Evolutionary conservation across 768 basidiomycete species (phyloP), one percentile per base, ranked within the genome.

Genomic region (Lactifluus piperatus): DNA sequence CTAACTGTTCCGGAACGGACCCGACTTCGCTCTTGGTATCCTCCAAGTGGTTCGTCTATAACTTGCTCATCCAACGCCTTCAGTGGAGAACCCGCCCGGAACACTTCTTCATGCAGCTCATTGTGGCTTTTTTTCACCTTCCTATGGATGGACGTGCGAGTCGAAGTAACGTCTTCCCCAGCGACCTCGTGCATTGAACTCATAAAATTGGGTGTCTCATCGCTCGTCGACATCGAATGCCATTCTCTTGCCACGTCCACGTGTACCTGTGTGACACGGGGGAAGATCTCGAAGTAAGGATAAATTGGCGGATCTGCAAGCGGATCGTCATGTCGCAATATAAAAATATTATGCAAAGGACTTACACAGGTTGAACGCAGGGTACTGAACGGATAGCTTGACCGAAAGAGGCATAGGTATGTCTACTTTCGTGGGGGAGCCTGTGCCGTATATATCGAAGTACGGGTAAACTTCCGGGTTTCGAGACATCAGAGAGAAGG

Each of bases 301-400:
- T 70, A 71, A 26, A 65, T 61, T 11, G 70, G 57, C 18, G 55
- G 48, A 39, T 70, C 69, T 70, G 54, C 14, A 50, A 8, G 18
- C 41, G 11, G 24, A 16, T 41, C 41, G 18, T 30, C 54, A 30
- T 50, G 29, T 55, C 36, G 50, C 22, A 14, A 5, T 41, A 34
- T 16, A n/a, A 24, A 49, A 11, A 48, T 39, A 29, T 26, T 20
- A 16, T 4, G n/a, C n/a, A n/a, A 41, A 18, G 5, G 26, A 27
- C 70, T 45, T 45, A 72, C 71, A 71, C 5, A 65, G 48, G 32
- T 59, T 51, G 13, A 72, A 16, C 9, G 57, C 41, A 18, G 71
- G 71, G 39, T 72, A 72, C 4, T 36, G 56, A 29, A 26, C 13
- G 18, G 60, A 44, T 7, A 37, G 18, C 36, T n/a, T 32, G 18